These are phyloP conservation scores for Ceriops decandra DNA, from an alignment of 345 rosid genomes.

Conservation along the genomic window DNA sequence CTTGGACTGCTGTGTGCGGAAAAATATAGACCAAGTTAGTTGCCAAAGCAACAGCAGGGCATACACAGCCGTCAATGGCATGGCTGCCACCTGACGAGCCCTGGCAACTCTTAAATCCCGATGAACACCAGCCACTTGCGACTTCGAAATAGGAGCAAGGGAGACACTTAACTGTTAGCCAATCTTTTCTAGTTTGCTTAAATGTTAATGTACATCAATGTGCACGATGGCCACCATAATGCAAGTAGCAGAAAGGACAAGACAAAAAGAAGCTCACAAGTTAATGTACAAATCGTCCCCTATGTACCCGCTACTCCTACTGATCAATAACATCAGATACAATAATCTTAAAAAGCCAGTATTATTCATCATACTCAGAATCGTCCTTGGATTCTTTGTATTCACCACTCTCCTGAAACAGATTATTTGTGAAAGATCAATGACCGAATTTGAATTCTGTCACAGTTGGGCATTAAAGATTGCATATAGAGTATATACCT, in stretches of 20 bases:
- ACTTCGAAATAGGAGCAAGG: background rate
- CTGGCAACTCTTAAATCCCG: too few species aligned
- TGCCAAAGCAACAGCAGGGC: too few species aligned
- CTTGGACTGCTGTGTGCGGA: too few species aligned
- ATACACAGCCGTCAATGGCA: too few species aligned
- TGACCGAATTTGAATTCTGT: background rate
- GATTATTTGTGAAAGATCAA: conserved; percentile 2
- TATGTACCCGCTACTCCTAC: conserved; percentile 20
- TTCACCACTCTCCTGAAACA: conserved; percentile 67
- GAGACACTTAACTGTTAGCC: background rate
- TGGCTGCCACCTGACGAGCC: too few species aligned
- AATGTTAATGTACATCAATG: background rate
- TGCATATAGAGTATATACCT: conserved; percentile 35
- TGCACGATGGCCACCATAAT: background rate
- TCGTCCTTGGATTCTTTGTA: conserved; percentile 54
- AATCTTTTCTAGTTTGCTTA: background rate
- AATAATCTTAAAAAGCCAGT: conserved; percentile 9
- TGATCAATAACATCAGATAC: conserved; percentile 11
- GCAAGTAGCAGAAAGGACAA: conserved; percentile 12
- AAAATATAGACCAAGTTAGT: too few species aligned
- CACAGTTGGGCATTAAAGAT: conserved; percentile 7
- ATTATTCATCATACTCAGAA: conserved; percentile 55
- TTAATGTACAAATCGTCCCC: conserved; percentile 20
- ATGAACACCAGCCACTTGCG: background rate
- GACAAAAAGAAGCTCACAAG: background rate